Percentiles rank a stretch among this genome's conserved stretches.
Evolutionary conservation across 164 flowering plant genomes (phyloP).

Genomic region (Liquidambar formosana): DNA sequence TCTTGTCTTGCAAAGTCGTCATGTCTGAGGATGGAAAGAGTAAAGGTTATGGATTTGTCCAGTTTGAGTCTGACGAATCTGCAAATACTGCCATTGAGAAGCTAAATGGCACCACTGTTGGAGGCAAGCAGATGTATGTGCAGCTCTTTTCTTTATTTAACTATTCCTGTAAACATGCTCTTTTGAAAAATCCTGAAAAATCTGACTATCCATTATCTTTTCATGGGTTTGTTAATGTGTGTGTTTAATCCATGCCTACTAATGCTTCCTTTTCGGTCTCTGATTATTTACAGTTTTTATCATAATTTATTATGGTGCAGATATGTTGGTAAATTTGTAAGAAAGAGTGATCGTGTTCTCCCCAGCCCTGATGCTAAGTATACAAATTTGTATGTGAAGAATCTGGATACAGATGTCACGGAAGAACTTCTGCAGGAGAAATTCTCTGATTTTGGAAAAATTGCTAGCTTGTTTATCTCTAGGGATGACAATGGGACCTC

Average conservation of each 20-base stretch:
- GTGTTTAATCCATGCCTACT: background rate
- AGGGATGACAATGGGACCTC: conserved; percentile 70
- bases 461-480: conserved; percentile 51
- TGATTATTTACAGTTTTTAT: background rate
- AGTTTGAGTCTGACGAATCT: conserved; percentile 72
- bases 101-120: conserved; percentile 50
- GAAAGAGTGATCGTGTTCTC: conserved; percentile 56
- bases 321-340: conserved; percentile 67
- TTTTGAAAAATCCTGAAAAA: background rate
- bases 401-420: conserved; percentile 59
- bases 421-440: conserved; percentile 63
- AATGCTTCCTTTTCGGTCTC: background rate
- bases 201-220: background rate
- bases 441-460: conserved; percentile 72
- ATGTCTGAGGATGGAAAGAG: conserved; percentile 76
- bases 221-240: background rate
- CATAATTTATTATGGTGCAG: conserved; percentile 30
- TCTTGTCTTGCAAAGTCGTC: conserved; percentile 80
- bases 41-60: conserved; percentile 88
- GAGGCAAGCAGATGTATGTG: conserved; percentile 66
- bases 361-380: conserved; percentile 55
- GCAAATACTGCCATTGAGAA: conserved; percentile 69
- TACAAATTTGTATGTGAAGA: conserved; percentile 83
- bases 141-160: background rate
- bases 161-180: background rate